Evolutionary conservation across 495 filamentous ascomycete species (phyloP).

Genomic region (Podospora pseudoanserina): DNA sequence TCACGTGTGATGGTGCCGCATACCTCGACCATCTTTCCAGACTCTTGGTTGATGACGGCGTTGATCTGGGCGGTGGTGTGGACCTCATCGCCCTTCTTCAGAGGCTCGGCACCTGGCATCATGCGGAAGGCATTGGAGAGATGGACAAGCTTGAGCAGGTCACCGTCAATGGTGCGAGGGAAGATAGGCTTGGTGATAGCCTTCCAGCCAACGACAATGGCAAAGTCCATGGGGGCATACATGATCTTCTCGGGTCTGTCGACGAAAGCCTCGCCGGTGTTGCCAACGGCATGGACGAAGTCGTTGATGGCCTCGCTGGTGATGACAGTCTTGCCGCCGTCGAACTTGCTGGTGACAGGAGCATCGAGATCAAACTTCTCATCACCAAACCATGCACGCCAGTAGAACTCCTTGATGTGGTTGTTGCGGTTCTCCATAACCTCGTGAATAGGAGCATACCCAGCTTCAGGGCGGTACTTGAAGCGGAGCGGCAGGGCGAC

Average conservation of each 20-base stretch:
- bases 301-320: slow-evolving; percentile 92
- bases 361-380: slow-evolving; percentile 80
- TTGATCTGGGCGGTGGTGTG: slow-evolving; percentile 95
- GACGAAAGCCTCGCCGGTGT: slow-evolving; percentile 97
- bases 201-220: slow-evolving; percentile 98
- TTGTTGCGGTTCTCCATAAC: slow-evolving; percentile 94
- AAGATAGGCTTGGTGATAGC: slow-evolving; percentile 99
- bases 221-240: slow-evolving; percentile 97
- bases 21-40: slow-evolving; percentile 99
- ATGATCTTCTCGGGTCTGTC: slow-evolving; percentile 93
- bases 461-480: slow-evolving; percentile 87
- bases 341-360: slow-evolving; percentile 78
- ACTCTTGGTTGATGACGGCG: slow-evolving; percentile 95
- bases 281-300: slow-evolving; percentile 96
- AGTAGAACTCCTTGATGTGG: slow-evolving; percentile 97
- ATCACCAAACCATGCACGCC: slow-evolving; percentile 91
- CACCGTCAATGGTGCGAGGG: slow-evolving; percentile 88
- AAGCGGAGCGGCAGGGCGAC: slow-evolving; percentile 79
- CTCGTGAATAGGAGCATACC: slow-evolving; percentile 92
- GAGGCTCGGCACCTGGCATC: slow-evolving; percentile 89
- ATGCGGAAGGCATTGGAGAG: slow-evolving; percentile 96
- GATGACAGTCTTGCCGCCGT: slow-evolving; percentile 79
- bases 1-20: slow-evolving; percentile 91
- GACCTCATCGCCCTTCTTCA: slow-evolving; percentile 90
- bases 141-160: slow-evolving; percentile 91